Base-by-base conservation (phyloP, 495 filamentous ascomycete genomes). In the Cenococcum geophilum region DNA sequence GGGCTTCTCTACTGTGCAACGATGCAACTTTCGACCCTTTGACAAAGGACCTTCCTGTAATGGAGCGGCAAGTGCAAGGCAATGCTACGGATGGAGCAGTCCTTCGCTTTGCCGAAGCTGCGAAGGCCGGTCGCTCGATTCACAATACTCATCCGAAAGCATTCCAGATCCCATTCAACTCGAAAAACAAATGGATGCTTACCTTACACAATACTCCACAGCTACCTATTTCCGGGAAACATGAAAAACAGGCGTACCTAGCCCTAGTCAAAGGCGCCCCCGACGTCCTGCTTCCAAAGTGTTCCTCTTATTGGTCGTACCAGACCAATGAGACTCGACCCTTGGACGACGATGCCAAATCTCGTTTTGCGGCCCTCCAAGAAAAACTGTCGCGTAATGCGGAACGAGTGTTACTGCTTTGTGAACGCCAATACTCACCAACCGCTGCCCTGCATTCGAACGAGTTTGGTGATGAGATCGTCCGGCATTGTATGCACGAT, bases 391-490 rank as follows among this genome's bases (percentile, higher is more conserved):
- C 78, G 11, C 71, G 71, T 11, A 74, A 75, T 10, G 80, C 77
- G 4, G 74, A 83, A 63, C 77, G 80, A 56, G 80, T 83, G 0
- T 78, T 82, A 36, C 67, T 81, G 9, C 73, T 82, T 73, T 77
- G 61, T 71, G 76, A 70, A 68, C 74, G 55, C 62, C 61, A 55
- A 68, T 66, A 62, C 48, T 43, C 18, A 68, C 71, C 1, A 35
- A 55, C 1, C 35, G 55, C 68, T 18, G 55, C 67, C 0, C 61
- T 70, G 8, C 71, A 71, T 0, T 71, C 73, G 21, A 75, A 75
- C 47, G 75, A 70, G 0, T 80, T 80, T 55, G 76, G 70, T 21
- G 74, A 81, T 16, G 76, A 81, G 57, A 73, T 80, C 4, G 62
- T 75, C 23, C 68, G 68, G 21, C 61, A 73, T 11, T 69, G 72